Conservation (phyloP, 192 early-diverging fungal genomes). For the Entomortierella parvispora region DNA sequence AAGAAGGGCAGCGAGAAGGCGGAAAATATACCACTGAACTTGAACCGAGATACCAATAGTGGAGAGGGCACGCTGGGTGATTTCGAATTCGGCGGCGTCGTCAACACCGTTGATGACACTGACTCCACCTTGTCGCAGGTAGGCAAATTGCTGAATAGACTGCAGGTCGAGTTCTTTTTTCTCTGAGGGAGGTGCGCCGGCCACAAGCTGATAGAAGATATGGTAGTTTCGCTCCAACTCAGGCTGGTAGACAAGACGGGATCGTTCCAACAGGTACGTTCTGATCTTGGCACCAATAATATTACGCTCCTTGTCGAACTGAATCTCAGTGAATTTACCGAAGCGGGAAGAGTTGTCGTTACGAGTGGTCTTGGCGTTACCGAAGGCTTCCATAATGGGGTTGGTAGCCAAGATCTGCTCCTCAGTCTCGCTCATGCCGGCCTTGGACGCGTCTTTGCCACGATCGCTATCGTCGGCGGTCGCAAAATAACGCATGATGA, state of each 20-base stretch:
- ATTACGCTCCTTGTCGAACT: conserved; percentile 83
- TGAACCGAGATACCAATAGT: conserved; percentile 86
- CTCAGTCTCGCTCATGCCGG: conserved; percentile 76
- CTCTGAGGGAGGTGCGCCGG: conserved; percentile 87
- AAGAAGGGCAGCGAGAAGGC: conserved; percentile 89
- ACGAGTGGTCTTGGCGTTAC: conserved; percentile 98
- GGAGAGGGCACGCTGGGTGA: conserved; percentile 86
- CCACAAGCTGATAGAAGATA: conserved; percentile 99
- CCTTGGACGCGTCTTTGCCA: conserved; percentile 50
- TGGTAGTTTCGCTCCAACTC: conserved; percentile 96
- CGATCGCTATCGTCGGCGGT: conserved; percentile 77
- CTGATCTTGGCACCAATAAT: conserved; percentile 96
- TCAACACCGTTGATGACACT: conserved; percentile 88
- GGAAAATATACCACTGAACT: conserved; percentile 91
- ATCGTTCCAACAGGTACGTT: conserved; percentile 96
- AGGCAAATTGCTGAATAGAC: conserved; percentile 83
- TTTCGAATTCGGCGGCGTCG: conserved; percentile 91
- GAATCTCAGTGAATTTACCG: conserved; percentile 93
- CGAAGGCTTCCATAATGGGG: conserved; percentile 99
- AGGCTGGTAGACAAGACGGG: conserved; percentile 95
- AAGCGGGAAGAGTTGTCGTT: conserved; percentile 99
- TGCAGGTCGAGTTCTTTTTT: conserved; percentile 82
- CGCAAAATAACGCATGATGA: conserved; percentile 98
- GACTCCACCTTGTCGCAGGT: conserved; percentile 87
- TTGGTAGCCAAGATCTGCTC: conserved; percentile 94